A percentile compares a stretch with the other conserved stretches of the same genome.
Conservation (phyloP, 2,329 filamentous ascomycete species). For the Xylaria polymorpha region DNA sequence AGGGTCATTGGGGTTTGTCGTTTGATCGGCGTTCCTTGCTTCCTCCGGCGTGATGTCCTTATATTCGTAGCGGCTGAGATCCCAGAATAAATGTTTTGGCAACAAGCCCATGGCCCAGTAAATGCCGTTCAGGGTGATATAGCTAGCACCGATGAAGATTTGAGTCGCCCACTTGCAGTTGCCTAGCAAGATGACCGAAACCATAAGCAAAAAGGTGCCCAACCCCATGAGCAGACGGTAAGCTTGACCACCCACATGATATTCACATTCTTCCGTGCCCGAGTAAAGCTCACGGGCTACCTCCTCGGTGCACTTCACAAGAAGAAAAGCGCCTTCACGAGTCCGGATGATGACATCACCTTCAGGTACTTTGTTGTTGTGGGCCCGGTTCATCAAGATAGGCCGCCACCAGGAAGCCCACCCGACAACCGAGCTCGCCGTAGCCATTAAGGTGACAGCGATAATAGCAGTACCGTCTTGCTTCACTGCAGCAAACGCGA, state of each 20-base stretch:
- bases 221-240: conserved; percentile 67
- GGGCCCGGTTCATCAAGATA: conserved; percentile 62
- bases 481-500: conserved; percentile 56
- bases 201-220: conserved; percentile 70
- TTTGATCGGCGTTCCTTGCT: conserved; percentile 52
- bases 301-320: conserved; percentile 68
- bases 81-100: conserved; percentile 64
- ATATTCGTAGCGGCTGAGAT: conserved; percentile 64
- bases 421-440: conserved; percentile 65
- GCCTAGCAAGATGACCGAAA: conserved; percentile 69
- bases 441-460: conserved; percentile 63
- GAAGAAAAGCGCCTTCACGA: conserved; percentile 68
- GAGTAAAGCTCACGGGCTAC: conserved; percentile 72
- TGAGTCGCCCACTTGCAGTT: conserved; percentile 72
- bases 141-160: conserved; percentile 66
- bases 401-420: conserved; percentile 69
- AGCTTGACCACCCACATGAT: conserved; percentile 58
- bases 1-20: conserved; percentile 48
- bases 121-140: conserved; percentile 68
- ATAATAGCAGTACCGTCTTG: conserved; percentile 63
- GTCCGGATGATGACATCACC: conserved; percentile 73
- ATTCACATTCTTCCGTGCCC: conserved; percentile 69
- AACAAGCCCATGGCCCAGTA: conserved; percentile 69
- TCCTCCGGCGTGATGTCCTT: conserved; percentile 56
- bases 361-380: conserved; percentile 60